Conservation (phyloP, 371 early-diverging fungal species). For the Actinomortierella wolfii region DNA sequence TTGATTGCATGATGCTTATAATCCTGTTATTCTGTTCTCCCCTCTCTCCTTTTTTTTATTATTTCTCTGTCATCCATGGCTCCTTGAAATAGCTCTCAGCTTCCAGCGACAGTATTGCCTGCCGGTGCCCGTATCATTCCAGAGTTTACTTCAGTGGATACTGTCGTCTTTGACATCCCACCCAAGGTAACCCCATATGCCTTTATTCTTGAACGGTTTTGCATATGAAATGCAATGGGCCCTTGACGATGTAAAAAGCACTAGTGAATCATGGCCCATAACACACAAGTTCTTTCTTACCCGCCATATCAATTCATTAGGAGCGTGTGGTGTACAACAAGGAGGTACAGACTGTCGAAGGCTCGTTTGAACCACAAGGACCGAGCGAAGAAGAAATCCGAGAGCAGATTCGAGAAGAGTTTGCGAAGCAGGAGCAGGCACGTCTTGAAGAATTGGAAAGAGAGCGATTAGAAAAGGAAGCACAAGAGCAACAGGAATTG, state of each 20-base stretch:
- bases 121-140: slow-evolving; percentile 45
- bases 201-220: not conserved
- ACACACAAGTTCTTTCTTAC: too few species aligned
- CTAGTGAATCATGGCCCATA: too few species aligned
- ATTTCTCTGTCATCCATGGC: too few species aligned
- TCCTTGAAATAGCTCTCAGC: not conserved
- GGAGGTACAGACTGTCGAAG: slow-evolving; percentile 84
- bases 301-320: too few species aligned
- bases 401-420: slow-evolving; percentile 61
- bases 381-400: slow-evolving; percentile 70
- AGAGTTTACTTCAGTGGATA: slow-evolving; percentile 67
- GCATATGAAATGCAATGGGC: too few species aligned
- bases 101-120: slow-evolving; percentile 14
- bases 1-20: not conserved
- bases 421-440: slow-evolving; percentile 63
- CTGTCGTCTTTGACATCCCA: slow-evolving; percentile 81
- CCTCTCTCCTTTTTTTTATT: not conserved
- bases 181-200: slow-evolving; percentile 62
- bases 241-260: too few species aligned
- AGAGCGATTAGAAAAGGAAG: slow-evolving; percentile 60
- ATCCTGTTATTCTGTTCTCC: not conserved
- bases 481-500: slow-evolving; percentile 35
- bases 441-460: slow-evolving; percentile 65
- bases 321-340: slow-evolving; percentile 91
- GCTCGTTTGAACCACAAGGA: slow-evolving; percentile 58